Conservation (phyloP, 1,284 basidiomycete genomes). For the Thelephora terrestris region DNA sequence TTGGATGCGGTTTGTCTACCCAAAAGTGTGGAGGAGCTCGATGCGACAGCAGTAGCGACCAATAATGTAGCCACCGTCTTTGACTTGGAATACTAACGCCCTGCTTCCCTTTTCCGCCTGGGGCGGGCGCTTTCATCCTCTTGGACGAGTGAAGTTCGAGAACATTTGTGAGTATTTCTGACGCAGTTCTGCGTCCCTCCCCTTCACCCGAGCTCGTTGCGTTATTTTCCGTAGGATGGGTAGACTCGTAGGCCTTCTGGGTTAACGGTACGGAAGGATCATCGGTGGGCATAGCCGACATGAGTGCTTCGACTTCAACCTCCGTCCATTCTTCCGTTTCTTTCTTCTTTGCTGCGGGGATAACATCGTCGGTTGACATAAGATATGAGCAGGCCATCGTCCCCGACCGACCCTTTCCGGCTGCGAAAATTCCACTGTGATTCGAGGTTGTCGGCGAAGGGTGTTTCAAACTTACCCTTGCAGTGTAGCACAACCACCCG, state of each 20-base stretch:
- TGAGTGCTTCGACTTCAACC: conserved; percentile 37
- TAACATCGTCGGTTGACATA: conserved; percentile 43
- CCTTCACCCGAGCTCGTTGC: background rate
- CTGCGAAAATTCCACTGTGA: conserved; percentile 24
- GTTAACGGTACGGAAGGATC: conserved; percentile 14
- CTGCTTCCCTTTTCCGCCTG: conserved; percentile 38
- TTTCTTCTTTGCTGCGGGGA: conserved; percentile 40
- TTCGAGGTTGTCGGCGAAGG: background rate
- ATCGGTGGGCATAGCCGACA: conserved; percentile 36
- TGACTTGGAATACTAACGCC: conserved; percentile 73
- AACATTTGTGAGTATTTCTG: conserved; percentile 43
- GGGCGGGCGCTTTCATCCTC: conserved; percentile 49
- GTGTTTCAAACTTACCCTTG: conserved; percentile 46
- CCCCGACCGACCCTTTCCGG: conserved; percentile 75
- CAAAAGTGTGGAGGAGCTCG: conserved; percentile 43
- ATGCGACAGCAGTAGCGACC: conserved; percentile 53
- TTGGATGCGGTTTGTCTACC: conserved; percentile 19
- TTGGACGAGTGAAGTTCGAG: conserved; percentile 58
- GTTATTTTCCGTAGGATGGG: background rate
- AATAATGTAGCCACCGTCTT: conserved; percentile 62
- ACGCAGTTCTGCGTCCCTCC: conserved; percentile 18
- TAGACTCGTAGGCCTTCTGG: conserved; percentile 1
- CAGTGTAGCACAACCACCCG: conserved; percentile 81
- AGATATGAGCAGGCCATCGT: conserved; percentile 76
- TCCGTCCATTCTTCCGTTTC: conserved; percentile 22